Base-by-base conservation (phyloP, 306 rosid species). In the Rosa lucieae region DNA sequence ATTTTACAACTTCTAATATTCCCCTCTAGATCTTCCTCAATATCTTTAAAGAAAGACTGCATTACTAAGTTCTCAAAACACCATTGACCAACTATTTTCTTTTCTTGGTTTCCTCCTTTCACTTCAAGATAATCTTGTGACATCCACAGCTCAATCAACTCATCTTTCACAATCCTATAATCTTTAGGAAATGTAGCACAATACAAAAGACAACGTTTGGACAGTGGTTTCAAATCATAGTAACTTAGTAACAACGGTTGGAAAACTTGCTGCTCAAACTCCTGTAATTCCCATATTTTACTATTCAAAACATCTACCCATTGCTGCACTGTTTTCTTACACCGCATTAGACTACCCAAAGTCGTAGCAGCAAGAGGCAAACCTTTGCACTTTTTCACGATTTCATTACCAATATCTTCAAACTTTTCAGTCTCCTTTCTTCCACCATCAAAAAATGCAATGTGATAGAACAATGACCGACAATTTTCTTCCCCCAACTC, bases 311-410 rank as follows among this genome's bases (percentile, higher is more conserved):
- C 75, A 23, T 40, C 20, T 5, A 10, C 26, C 81, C 68, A 78
- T 5, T 47, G 12, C 3, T 67, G 5, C 13, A 6, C 9, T 0
- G 49, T 78, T 3, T 43, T 3, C 67, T 67, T 42, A 7, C 43
- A 51, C 12, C 68, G 67, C 74, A 78, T 18, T 3, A 67, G 75
- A 37, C 81, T 78, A 35, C 81, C 81, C 23, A 68, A 14, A 3
- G 67, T 18, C 29, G 7, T 52, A 4, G 74, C 15, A 26, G 67
- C 37, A 61, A 61, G 67, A 61, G 67, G 67, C 37, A 61, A 62
- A 5, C 35, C 18, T 65, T 79, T 71, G 8, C 40, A 79, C 71
- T 48, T 79, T 9, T 10, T 37, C 1, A 63, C 77, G 35, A 72
- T 70, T 59, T 61, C 0, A 26, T 14, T 1, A 17, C 77, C 82